A percentile compares a stretch with the other conserved stretches of the same genome.
Evolutionary conservation across 2,329 filamentous ascomycete genomes (phyloP).

Genomic region (Epichloe festucae): DNA sequence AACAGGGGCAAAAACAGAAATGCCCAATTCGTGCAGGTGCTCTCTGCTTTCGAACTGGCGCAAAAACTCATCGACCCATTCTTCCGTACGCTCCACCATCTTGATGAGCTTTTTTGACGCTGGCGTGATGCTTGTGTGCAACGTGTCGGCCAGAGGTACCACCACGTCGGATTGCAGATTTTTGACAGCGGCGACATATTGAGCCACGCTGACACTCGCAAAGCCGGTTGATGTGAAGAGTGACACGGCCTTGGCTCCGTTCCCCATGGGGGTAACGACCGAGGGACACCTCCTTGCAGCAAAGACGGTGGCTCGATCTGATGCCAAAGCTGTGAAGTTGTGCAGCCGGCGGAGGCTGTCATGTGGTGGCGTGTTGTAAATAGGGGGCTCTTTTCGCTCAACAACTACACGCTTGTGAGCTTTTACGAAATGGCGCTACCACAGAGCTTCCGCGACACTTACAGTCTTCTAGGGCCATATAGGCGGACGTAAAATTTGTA

Average conservation of each 20-base stretch:
- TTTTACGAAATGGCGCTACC: background rate
- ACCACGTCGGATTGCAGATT: slow-evolving; percentile 68
- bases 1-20: slow-evolving; percentile 50
- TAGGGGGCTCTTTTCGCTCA: slow-evolving; percentile 40
- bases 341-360: slow-evolving; percentile 45
- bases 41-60: slow-evolving; percentile 16
- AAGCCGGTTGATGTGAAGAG: slow-evolving; percentile 84
- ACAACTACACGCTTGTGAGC: slow-evolving; percentile 31
- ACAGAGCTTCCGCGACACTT: slow-evolving; percentile 21
- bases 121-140: slow-evolving; percentile 33
- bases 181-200: slow-evolving; percentile 54
- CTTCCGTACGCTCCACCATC: slow-evolving; percentile 77
- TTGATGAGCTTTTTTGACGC: slow-evolving; percentile 62
- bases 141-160: slow-evolving; percentile 63
- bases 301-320: slow-evolving; percentile 54
- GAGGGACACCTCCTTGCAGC: slow-evolving; percentile 66
- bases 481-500: slow-evolving; percentile 54
- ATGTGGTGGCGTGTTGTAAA: slow-evolving; percentile 28
- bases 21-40: slow-evolving; percentile 14
- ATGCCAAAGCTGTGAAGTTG: slow-evolving; percentile 60
- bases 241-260: slow-evolving; percentile 57
- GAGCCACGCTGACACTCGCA: slow-evolving; percentile 50
- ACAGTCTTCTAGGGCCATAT: slow-evolving; percentile 90
- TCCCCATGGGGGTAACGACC: slow-evolving; percentile 56
- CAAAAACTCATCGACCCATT: slow-evolving; percentile 63